phyloP scores from a whole-genome alignment of 225 moss, liverwort and hornwort genomes.

The Polytrichum commune region DNA sequence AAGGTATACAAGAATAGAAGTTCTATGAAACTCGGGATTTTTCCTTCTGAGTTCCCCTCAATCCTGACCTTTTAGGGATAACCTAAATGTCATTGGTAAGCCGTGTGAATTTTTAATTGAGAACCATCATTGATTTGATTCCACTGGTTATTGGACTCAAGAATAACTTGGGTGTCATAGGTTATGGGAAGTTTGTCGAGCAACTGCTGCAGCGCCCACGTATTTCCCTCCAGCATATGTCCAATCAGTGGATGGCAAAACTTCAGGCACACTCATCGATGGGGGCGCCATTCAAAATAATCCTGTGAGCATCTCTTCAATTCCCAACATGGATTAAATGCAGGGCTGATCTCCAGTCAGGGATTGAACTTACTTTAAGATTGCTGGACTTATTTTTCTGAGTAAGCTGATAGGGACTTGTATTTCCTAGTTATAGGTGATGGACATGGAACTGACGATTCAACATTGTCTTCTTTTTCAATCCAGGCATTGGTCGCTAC shows the following conservation, averaged over 20 bases:
- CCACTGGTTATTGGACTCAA: neutral
- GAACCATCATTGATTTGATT: no score
- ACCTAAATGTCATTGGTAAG: neutral
- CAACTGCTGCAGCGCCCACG: conserved; percentile 81
- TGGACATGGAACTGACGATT: neutral
- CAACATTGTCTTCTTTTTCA: neutral
- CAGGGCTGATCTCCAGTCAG: no score
- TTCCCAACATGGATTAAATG: no score
- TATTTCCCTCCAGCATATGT: conserved; percentile 79
- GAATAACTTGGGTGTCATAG: conserved; percentile 20
- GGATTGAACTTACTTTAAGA: neutral
- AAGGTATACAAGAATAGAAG: neutral
- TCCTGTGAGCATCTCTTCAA: conserved; percentile 44
- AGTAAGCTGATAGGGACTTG: no score
- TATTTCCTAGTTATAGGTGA: no score
- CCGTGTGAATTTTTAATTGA: no score
- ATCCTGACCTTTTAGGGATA: neutral
- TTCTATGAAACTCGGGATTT: neutral
- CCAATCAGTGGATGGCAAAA: conserved; percentile 56
- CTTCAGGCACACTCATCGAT: conserved; percentile 60
- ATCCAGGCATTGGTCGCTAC: conserved; percentile 70
- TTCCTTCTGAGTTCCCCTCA: neutral
- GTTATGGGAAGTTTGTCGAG: conserved; percentile 84
- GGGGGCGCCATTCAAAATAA: conserved; percentile 85
- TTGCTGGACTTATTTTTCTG: neutral